Percentiles rank a stretch among this genome's conserved stretches.
Evolutionary conservation across 1,284 basidiomycete species (phyloP).

Genomic region (Volvariella surrecta): DNA sequence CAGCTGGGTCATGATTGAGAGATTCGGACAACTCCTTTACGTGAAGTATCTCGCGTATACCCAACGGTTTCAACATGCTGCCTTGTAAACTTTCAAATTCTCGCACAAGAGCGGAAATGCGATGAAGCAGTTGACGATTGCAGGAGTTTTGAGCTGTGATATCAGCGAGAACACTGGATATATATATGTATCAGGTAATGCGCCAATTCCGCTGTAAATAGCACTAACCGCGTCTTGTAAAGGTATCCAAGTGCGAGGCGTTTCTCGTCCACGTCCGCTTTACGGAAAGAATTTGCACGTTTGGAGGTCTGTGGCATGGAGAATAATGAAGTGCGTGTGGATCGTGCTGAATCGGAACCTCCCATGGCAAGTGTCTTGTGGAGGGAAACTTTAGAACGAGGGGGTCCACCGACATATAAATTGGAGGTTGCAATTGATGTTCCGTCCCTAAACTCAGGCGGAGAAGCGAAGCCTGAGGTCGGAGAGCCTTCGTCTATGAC

Average conservation of each 20-base stretch:
- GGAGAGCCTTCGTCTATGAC: no score
- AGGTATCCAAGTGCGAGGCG: slow-evolving; percentile 48
- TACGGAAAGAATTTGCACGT: slow-evolving; percentile 16
- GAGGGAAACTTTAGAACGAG: slow-evolving; percentile 4
- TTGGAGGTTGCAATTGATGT: no score
- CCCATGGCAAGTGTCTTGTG: no score
- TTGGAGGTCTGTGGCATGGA: slow-evolving; percentile 18
- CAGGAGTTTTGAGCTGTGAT: slow-evolving; percentile 50
- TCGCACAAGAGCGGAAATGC: slow-evolving; percentile 46
- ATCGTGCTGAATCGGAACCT: background rate
- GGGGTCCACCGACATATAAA: no score
- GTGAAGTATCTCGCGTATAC: slow-evolving; percentile 36
- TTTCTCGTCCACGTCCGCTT: slow-evolving; percentile 38
- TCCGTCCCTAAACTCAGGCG: no score
- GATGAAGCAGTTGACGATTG: slow-evolving; percentile 56
- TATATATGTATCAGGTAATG: slow-evolving; percentile 5
- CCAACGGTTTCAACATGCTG: slow-evolving; percentile 37
- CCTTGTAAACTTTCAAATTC: slow-evolving; percentile 57
- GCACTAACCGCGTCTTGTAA: slow-evolving; percentile 44
- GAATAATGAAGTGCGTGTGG: slow-evolving; percentile 17
- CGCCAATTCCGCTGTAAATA: slow-evolving; percentile 6
- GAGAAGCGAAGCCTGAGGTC: no score
- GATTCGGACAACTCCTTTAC: slow-evolving; percentile 62
- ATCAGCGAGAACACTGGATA: slow-evolving; percentile 47
- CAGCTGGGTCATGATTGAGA: slow-evolving; percentile 65